These are phyloP conservation scores for Naegleria gruberi DNA, from an alignment of 208 protist species.

Conservation along the genomic window DNA sequence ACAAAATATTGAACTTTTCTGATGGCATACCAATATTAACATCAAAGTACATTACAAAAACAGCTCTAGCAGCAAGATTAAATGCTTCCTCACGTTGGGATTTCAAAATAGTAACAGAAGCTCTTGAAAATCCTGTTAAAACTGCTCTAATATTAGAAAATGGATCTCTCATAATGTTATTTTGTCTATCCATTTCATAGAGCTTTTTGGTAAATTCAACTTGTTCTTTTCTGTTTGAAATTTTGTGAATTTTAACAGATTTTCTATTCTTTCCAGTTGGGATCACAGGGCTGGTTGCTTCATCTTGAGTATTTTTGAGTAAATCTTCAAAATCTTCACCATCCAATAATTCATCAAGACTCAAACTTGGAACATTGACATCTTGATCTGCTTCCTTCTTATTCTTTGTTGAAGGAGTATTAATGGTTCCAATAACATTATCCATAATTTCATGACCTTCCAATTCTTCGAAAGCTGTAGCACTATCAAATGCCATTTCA, in stretches of 20 bases:
- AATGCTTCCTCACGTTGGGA: background rate
- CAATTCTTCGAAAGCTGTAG: background rate
- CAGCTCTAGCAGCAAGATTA: background rate
- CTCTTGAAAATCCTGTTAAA: background rate
- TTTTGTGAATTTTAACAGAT: background rate
- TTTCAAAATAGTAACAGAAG: background rate
- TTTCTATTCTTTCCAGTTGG: background rate
- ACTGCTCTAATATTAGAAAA: background rate
- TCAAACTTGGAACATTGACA: background rate
- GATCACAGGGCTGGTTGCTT: background rate
- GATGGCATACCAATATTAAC: background rate
- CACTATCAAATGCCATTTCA: background rate
- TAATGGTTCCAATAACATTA: background rate
- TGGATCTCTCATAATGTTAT: background rate
- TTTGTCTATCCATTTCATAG: background rate
- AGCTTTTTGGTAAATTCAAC: background rate
- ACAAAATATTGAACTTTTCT: background rate
- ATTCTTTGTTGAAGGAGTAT: background rate
- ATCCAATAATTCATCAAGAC: background rate
- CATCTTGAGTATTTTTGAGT: background rate
- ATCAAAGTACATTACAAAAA: background rate
- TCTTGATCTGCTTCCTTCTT: background rate
- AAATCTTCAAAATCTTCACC: background rate
- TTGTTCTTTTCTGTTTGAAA: background rate
- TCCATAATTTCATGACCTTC: background rate